Evolutionary conservation across 75 land plant species (phyloP), one percentile per base, ranked within the genome.

Genomic region (Selaginella moellendorffii): DNA sequence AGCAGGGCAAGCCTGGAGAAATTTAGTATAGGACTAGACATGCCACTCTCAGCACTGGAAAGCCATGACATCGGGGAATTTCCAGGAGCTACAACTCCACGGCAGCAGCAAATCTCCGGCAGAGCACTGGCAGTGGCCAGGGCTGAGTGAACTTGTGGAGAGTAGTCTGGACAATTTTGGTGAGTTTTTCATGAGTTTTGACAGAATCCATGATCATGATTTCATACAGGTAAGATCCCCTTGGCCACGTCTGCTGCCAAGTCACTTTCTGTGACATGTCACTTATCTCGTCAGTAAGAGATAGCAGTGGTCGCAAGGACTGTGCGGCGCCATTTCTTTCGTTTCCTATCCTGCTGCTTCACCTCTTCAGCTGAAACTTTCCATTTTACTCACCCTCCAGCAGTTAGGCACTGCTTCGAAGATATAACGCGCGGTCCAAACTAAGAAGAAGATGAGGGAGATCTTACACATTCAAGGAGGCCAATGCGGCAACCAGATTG

Each of bases 1-100:
- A 36, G 14, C 46, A 36, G 72, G 17, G 12, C 52, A 21, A 63
- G 54, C 18, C 74, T 80, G 24, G 86, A 85, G 46, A 82, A 91
- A 27, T 87, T 91, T 69, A 73, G 82, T 54, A 69, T 88, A 60
- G 97, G 97, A 26, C 71, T 91, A 67, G 42, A 87, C 5, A 69
- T 72, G 27, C 77, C 79, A 23, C 84, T 87, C 67, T 73, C 64
- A n/a, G 67, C 65, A 5, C 68, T 91, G 28, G 42, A 71, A 21
- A 88, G 93, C 27, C 82, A 83, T 66, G 97, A 91, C 66, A 91
- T 91, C 30, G 97, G 93, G 23, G 93, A 91, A 69, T 91, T 91
- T 72, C 89, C 84, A 28, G 89, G 86, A 2, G 18, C 78, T 36
- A 36, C 46, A 36, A 36, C 46, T 5, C 46, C 46, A 36, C 46